A percentile compares a stretch with the other conserved stretches of the same genome.
Evolutionary conservation across 169 alveolate genomes (phyloP).

Genomic region (Cryptosporidium xiaoi): DNA sequence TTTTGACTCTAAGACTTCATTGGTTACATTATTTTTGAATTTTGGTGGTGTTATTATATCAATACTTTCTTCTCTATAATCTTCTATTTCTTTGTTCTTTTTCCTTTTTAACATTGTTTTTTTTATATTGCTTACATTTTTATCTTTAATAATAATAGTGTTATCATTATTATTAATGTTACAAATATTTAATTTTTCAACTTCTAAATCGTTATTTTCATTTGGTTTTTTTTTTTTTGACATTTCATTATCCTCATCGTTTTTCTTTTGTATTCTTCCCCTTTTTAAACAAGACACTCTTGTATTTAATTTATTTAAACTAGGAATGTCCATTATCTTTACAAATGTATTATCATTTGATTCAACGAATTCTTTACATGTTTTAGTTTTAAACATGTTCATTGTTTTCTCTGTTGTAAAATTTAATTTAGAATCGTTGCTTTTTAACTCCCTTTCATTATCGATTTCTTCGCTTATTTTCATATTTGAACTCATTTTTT

Average conservation of each 20-base stretch:
- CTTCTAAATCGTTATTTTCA: background rate
- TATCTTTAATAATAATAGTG: too few relatives aligned
- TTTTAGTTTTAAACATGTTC: background rate
- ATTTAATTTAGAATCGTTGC: background rate
- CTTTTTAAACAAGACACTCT: constrained; percentile 50
- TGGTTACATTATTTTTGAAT: too few relatives aligned
- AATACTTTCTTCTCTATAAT: background rate
- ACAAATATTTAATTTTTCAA: background rate
- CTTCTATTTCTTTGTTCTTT: background rate
- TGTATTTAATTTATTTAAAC: constrained; percentile 6
- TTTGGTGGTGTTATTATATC: background rate
- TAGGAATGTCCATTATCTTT: background rate
- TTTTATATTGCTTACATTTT: background rate
- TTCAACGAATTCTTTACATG: too few relatives aligned
- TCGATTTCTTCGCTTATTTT: background rate
- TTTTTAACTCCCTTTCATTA: background rate
- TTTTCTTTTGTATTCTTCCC: constrained; percentile 21
- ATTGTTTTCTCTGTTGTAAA: too few relatives aligned
- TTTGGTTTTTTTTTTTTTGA: background rate
- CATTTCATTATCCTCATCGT: background rate
- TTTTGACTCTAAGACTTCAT: background rate
- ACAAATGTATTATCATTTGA: too few relatives aligned
- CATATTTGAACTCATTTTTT: background rate
- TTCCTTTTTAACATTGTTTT: background rate
- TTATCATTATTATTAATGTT: background rate